Percentiles rank a stretch among this genome's conserved stretches.
These are phyloP conservation scores for Euclidium syriacum DNA, from an alignment of 345 rosid species.

Conservation along the genomic window DNA sequence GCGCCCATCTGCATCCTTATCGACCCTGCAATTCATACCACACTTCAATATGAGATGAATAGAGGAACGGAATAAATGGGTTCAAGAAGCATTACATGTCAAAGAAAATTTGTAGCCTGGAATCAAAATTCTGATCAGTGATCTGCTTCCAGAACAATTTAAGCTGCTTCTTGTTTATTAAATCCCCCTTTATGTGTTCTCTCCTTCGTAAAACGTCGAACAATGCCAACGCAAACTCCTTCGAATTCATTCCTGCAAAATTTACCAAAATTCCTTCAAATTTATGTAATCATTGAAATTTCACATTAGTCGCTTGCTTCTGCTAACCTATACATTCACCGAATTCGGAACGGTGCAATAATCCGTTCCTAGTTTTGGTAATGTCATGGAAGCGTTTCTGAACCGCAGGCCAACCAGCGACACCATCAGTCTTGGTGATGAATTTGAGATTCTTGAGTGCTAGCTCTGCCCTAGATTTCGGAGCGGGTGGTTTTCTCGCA, in stretches of 20 bases:
- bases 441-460: constrained; percentile 70
- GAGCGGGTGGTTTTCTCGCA: constrained; percentile 33
- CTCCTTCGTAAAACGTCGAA: constrained; percentile 57
- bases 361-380: constrained; percentile 36
- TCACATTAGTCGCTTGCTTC: background rate
- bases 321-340: constrained; percentile 66
- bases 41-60: background rate
- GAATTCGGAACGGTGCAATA: constrained; percentile 47
- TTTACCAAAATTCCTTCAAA: background rate
- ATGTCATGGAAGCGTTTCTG: constrained; percentile 56
- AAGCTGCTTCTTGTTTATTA: constrained; percentile 40
- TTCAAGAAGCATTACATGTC: constrained; percentile 43
- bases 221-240: constrained; percentile 61
- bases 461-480: constrained; percentile 50
- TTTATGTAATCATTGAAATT: background rate
- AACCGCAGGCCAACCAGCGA: constrained; percentile 56
- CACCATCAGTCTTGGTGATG: constrained; percentile 60
- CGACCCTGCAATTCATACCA: constrained; percentile 51
- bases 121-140: constrained; percentile 58
- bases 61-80: background rate
- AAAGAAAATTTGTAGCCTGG: constrained; percentile 70
- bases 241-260: constrained; percentile 56
- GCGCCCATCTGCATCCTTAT: constrained; percentile 75
- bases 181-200: constrained; percentile 38
- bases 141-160: constrained; percentile 68